Conservation (phyloP, 257 asterid genomes). For the Solanum ahanhuiri region DNA sequence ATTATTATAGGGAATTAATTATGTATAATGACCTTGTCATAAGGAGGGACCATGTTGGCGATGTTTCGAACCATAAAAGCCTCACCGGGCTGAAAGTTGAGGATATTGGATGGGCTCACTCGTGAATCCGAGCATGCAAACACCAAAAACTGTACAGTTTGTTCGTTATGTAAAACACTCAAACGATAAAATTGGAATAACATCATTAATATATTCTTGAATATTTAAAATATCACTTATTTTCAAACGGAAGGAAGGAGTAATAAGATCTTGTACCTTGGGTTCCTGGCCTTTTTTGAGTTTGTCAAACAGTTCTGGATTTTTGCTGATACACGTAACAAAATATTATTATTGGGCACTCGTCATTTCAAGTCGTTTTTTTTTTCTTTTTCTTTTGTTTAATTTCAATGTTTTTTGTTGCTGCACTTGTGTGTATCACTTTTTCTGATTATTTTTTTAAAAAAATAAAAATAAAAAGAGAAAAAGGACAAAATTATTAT, state of each 20-base stretch:
- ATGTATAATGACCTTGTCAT: slow-evolving; percentile 35
- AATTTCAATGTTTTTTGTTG: neutral
- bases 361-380: neutral
- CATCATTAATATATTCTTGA: fast-evolving
- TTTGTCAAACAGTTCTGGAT: slow-evolving; percentile 47
- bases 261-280: slow-evolving; percentile 26
- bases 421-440: neutral
- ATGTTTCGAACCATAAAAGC: slow-evolving; percentile 52
- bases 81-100: slow-evolving; percentile 52
- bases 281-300: slow-evolving; percentile 90
- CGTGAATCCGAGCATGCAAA: slow-evolving; percentile 62
- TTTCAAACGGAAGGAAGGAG: no score
- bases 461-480: neutral
- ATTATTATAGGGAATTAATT: neutral
- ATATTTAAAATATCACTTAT: no score
- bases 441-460: neutral
- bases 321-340: slow-evolving; percentile 28
- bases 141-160: slow-evolving; percentile 26
- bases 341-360: neutral
- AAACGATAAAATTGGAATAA: no score
- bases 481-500: neutral
- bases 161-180: no score
- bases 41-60: slow-evolving; percentile 61
- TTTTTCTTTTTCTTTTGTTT: neutral
- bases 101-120: slow-evolving; percentile 49